Evolutionary conservation across 2,329 filamentous ascomycete genomes (phyloP), one percentile per base, ranked within the genome.

Genomic region (Phaeosphaeriaceae sp.): DNA sequence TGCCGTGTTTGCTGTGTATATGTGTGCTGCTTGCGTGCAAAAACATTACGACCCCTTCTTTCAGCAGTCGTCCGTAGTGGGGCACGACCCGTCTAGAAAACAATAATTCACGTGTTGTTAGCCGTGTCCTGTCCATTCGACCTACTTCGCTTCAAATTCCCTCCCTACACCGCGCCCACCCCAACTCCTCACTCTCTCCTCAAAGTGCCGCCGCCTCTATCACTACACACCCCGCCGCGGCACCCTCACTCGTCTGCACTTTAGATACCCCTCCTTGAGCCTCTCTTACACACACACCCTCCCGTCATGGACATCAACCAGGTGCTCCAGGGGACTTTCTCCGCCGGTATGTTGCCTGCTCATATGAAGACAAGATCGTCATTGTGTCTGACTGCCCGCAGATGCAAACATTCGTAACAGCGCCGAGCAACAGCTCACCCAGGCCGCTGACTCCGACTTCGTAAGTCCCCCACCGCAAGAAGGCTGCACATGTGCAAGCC

Each of bases 241-340:
- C 59, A 59, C 59, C 65, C 56, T 59, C 52, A 56, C 56, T 49
- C 55, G 54, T 55, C 51, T 58, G 44, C 49, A 60, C 60, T 49
- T 60, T 56, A 61, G 61, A 69, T 66, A 70, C 68, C 63, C 69
- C 59, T 65, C 65, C 65, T 63, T 66, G 59, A 62, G 40, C 58
- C 65, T 58, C 58, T 53, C 55, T 63, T 30, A 35, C 49, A 21
- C 49, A 2, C 49, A 58, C 66, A 58, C 71, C 72, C 73, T 72
- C 71, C 68, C 68, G 93, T 88, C 84, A 94, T 96, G 91, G 93
- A 98, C 85, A 96, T 98, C 85, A 97, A 94, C 85, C 91, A 93
- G 84, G 94, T 99, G 85, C 91, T 99, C 85, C 89, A 93, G 83
- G 94, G 94, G 85, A 98, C 95, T 81, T 89, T 98, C 83, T 96